A percentile compares a stretch with the other conserved stretches of the same genome.
Conservation (phyloP, 805 yeast species). For the Pichia phayaonensis region DNA sequence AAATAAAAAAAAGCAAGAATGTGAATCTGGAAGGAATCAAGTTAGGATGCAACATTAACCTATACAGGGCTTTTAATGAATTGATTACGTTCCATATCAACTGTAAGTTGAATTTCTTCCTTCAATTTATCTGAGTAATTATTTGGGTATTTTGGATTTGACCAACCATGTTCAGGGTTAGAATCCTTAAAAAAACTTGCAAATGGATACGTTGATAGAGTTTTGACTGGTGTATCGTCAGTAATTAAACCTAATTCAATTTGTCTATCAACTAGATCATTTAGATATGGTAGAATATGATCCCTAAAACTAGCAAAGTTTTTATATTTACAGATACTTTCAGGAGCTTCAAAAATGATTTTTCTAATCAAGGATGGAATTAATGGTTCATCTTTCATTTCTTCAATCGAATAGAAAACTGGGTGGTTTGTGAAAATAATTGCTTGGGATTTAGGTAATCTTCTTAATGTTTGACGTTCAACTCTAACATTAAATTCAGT, state of each 20-base stretch:
- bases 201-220: conserved; percentile 56
- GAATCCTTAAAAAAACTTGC: conserved; percentile 40
- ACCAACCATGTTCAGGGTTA: conserved; percentile 36
- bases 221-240: conserved; percentile 49
- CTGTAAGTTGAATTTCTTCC: conserved; percentile 20
- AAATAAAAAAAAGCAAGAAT: not conserved
- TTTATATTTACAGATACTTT: conserved; percentile 56
- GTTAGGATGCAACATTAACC: not conserved
- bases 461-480: conserved; percentile 64
- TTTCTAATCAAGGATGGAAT: conserved; percentile 60
- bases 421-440: conserved; percentile 73
- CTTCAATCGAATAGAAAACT: conserved; percentile 69
- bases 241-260: conserved; percentile 45
- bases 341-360: conserved; percentile 60
- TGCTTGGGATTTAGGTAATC: conserved; percentile 57
- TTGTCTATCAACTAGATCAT: conserved; percentile 50
- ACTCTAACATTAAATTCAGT: conserved; percentile 58
- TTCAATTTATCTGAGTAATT: conserved; percentile 20
- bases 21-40: too few relatives aligned
- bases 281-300: conserved; percentile 52
- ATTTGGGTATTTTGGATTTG: conserved; percentile 25
- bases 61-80: conserved; percentile 15
- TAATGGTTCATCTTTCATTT: conserved; percentile 74
- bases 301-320: conserved; percentile 52
- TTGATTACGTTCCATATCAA: conserved; percentile 17